These are phyloP conservation scores for Coleophoma crateriformis DNA, from an alignment of 2,329 filamentous ascomycete genomes.

Conservation along the genomic window DNA sequence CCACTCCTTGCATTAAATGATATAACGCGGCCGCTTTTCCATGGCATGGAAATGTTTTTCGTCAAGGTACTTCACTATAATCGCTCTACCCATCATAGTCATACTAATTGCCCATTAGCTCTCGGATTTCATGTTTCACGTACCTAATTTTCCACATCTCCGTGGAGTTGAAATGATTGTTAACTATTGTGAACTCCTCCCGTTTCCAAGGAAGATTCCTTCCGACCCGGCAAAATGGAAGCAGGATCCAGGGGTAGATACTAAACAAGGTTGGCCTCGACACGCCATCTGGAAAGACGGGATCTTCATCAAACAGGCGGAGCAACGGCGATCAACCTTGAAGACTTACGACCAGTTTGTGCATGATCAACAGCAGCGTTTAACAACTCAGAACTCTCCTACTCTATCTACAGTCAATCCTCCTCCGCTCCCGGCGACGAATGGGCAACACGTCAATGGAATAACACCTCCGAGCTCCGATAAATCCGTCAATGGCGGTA, in stretches of 20 bases:
- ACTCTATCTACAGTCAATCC: neutral
- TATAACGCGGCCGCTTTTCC: conserved; percentile 26
- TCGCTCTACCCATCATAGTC: conserved; percentile 2
- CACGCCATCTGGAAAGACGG: conserved; percentile 56
- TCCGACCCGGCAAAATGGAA: conserved; percentile 44
- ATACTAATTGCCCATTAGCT: conserved; percentile 33
- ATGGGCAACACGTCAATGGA: neutral
- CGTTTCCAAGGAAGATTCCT: conserved; percentile 6
- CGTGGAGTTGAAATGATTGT: conserved; percentile 49
- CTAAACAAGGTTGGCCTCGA: conserved; percentile 48
- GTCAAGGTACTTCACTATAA: conserved; percentile 44
- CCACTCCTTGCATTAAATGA: conserved; percentile 3
- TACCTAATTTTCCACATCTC: conserved; percentile 54
- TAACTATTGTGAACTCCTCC: conserved; percentile 46
- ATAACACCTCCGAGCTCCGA: neutral
- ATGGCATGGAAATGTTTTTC: conserved; percentile 58
- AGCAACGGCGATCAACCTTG: conserved; percentile 6
- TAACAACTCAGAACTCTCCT: neutral
- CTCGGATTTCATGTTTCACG: conserved; percentile 55
- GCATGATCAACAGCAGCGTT: neutral
- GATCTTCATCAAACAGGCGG: conserved; percentile 43
- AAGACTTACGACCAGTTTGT: neutral
- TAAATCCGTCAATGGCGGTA: neutral
- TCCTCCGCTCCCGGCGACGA: neutral
- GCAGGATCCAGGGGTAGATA: conserved; percentile 47